Evolutionary conservation across 2,329 filamentous ascomycete species (phyloP).

Genomic region (Neofusicoccum sp.): DNA sequence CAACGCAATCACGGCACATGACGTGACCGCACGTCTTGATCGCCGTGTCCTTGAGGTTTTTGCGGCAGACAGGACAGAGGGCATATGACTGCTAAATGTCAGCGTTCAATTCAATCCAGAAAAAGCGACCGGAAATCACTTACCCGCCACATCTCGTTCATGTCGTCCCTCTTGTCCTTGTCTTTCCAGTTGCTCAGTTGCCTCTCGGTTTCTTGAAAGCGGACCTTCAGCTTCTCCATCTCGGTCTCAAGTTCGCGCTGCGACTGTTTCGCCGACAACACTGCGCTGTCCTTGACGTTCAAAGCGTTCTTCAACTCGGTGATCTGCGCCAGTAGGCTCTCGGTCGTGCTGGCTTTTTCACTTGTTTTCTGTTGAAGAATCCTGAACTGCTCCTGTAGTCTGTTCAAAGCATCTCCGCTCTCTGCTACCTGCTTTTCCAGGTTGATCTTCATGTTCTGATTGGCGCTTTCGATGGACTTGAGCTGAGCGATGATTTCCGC

Average conservation of each 20-base stretch:
- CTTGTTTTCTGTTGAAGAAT: constrained; percentile 68
- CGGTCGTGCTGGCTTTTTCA: constrained; percentile 68
- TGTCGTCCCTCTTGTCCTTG: constrained; percentile 47
- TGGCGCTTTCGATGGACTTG: constrained; percentile 83
- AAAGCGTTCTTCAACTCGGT: constrained; percentile 72
- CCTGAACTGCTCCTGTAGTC: constrained; percentile 69
- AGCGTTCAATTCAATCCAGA: background rate
- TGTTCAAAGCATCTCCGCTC: constrained; percentile 73
- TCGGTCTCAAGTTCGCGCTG: constrained; percentile 66
- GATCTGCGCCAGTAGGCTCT: constrained; percentile 73
- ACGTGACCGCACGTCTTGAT: constrained; percentile 93
- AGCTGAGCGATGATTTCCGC: constrained; percentile 90
- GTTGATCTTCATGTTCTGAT: constrained; percentile 72
- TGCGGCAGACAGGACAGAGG: constrained; percentile 88
- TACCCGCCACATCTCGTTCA: constrained; percentile 40
- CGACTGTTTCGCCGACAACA: constrained; percentile 61
- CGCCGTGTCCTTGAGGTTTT: constrained; percentile 89
- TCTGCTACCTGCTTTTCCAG: constrained; percentile 90
- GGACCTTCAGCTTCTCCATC: constrained; percentile 73
- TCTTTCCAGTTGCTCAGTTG: constrained; percentile 82
- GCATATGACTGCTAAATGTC: constrained; percentile 31
- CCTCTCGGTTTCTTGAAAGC: constrained; percentile 75
- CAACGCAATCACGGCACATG: constrained; percentile 88
- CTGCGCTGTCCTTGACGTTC: constrained; percentile 70
- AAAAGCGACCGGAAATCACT: constrained; percentile 39